Evolutionary conservation across 139 green algal genomes (phyloP).

Genomic region (Closterium sp.): DNA sequence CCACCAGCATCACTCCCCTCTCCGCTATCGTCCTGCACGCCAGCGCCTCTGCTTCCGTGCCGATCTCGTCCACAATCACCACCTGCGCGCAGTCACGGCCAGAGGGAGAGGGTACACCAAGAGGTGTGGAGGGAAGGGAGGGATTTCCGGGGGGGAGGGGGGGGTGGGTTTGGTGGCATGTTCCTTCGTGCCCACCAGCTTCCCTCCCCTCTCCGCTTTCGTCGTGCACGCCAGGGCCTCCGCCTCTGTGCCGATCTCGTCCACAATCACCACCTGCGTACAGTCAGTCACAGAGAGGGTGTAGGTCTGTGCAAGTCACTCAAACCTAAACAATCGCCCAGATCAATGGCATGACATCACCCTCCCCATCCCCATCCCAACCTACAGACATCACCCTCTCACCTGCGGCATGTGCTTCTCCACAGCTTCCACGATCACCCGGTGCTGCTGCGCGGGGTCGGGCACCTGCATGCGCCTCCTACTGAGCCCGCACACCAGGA

Average conservation of each 20-base stretch:
- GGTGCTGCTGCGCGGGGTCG: conserved; percentile 70
- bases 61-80: conserved; percentile 96
- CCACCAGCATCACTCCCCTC: conserved; percentile 91
- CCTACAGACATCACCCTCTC: background rate
- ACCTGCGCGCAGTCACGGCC: conserved; percentile 36
- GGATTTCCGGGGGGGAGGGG: too few species aligned
- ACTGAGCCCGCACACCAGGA: conserved; percentile 76
- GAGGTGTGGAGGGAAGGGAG: too few species aligned
- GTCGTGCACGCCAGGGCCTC: conserved; percentile 91
- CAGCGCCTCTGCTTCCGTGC: conserved; percentile 91
- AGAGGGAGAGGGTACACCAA: background rate
- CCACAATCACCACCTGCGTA: conserved; percentile 78
- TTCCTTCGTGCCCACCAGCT: conserved; percentile 93
- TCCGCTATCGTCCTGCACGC: conserved; percentile 96
- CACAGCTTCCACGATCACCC: conserved; percentile 96
- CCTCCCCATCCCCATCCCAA: too few species aligned
- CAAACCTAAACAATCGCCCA: too few species aligned
- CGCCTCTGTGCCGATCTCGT: conserved; percentile 95
- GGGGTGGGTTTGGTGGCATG: background rate
- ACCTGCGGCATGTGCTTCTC: conserved; percentile 96
- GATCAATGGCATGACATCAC: too few species aligned
- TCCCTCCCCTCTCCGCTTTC: conserved; percentile 95
- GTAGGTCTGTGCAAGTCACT: too few species aligned
- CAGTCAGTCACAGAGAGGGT: background rate
- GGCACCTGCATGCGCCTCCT: conserved; percentile 84